Base-by-base conservation (phyloP, 2,329 filamentous ascomycete species). In the Penicillium brevicompactum region DNA sequence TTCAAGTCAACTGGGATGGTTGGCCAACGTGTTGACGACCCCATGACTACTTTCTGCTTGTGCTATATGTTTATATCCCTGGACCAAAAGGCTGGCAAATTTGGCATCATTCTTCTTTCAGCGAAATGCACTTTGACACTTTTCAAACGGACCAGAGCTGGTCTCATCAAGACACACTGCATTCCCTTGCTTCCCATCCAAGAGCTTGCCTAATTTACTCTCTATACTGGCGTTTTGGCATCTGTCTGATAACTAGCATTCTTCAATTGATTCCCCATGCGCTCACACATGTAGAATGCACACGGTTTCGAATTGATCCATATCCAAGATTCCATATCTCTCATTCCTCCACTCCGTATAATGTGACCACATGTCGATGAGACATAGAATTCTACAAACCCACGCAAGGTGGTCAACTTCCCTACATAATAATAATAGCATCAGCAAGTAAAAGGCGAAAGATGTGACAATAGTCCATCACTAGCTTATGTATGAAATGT, bases 181-280 rank as follows among this genome's bases (percentile, higher is more conserved):
- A 58, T 62, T 58, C 47, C 49, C 51, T 61, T 58, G 57, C 55
- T 55, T 67, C 30, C 41, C 49, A 43, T 40, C 55, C 38, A 34
- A 27, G 48, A 46, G 42, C 42, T 58, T 61, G 55, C 44, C 63
- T 64, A 57, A 63, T 67, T 49, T 58, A 47, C 51, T 57, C 32
- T 46, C 24, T 56, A 18, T 45, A 46, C 32, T 8, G 56, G 62
- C 55, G 54, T 60, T 61, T 32, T 64, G 57, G 41, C 41, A 59
- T 55, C 46, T 56, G 43, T 37, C 61, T 55, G 57, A 63, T 64
- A 66, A 57, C 59, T 62, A 58, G 45, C 53, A 61, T 61, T 50
- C 44, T 49, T 57, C 37, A 46, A 46, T 31, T 11, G 24, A 46
- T 8, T 27, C 21, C 24, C 27, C 24, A 5, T 13, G 31, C 31